phyloP scores from a whole-genome alignment of 352 stramenopile genomes.

The Phytophthora europaea region DNA sequence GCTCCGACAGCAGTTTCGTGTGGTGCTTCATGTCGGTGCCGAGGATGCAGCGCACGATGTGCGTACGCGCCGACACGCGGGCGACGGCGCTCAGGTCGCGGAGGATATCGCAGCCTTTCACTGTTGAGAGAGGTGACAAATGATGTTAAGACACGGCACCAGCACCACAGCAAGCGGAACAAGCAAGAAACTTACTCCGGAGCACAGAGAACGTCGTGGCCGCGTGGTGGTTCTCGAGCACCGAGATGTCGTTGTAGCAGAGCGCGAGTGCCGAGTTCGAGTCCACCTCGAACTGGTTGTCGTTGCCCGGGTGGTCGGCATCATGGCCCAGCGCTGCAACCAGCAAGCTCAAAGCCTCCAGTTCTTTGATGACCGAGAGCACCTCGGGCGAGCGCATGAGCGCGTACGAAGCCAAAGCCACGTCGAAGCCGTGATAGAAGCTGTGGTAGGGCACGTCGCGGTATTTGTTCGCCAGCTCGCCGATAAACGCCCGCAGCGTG shows the following conservation, averaged over 20 bases:
- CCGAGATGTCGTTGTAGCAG: slow-evolving; percentile 92
- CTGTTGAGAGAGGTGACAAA: slow-evolving; percentile 22
- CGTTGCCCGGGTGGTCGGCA: slow-evolving; percentile 88
- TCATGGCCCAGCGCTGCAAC: slow-evolving; percentile 89
- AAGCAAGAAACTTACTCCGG: slow-evolving; percentile 39
- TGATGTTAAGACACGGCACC: slow-evolving; percentile 1
- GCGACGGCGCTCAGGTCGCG: slow-evolving; percentile 60
- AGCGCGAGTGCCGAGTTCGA: slow-evolving; percentile 80
- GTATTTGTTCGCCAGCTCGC: slow-evolving; percentile 65
- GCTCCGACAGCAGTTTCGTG: slow-evolving; percentile 68
- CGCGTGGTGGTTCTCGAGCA: slow-evolving; percentile 91
- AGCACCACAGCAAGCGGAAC: background rate
- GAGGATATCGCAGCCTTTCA: slow-evolving; percentile 68
- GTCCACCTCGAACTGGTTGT: slow-evolving; percentile 93
- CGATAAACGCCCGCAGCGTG: slow-evolving; percentile 64
- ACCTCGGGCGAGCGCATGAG: slow-evolving; percentile 67
- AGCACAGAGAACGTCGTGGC: slow-evolving; percentile 82
- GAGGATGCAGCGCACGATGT: slow-evolving; percentile 83
- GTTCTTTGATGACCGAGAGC: slow-evolving; percentile 74
- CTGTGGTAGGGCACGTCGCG: slow-evolving; percentile 86
- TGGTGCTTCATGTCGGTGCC: slow-evolving; percentile 89
- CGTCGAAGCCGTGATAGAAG: slow-evolving; percentile 89
- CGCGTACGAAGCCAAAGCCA: slow-evolving; percentile 72
- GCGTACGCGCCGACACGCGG: slow-evolving; percentile 52
- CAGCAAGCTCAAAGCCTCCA: slow-evolving; percentile 82